Conservation (phyloP, 441 rosid genomes). For the Syzygium syzygioides region DNA sequence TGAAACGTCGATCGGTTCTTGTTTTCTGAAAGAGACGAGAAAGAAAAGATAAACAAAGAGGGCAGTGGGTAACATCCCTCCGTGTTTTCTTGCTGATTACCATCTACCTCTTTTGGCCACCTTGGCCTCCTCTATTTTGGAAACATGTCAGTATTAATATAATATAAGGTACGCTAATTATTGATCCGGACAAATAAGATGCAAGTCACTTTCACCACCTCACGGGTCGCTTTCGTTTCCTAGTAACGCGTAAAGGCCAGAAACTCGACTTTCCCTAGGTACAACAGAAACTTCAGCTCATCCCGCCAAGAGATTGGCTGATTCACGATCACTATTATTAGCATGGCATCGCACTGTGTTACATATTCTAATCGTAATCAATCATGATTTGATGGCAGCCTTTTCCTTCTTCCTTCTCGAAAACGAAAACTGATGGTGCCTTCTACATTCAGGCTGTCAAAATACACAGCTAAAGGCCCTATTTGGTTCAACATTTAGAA, state of each 20-base stretch:
- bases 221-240: background rate
- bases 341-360: background rate
- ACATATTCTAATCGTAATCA: background rate
- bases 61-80: constrained; percentile 49
- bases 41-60: background rate
- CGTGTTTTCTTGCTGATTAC: constrained; percentile 36
- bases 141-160: background rate
- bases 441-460: background rate
- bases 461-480: background rate
- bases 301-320: background rate
- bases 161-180: background rate
- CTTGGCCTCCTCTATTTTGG: background rate
- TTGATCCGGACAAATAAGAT: constrained; percentile 4
- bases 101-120: background rate
- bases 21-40: background rate
- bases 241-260: background rate
- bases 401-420: background rate
- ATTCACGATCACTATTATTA: background rate
- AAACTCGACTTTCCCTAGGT: background rate
- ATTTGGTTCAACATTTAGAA: too few relatives aligned
- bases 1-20: background rate
- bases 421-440: background rate
- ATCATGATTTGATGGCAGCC: background rate
- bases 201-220: constrained; percentile 15
- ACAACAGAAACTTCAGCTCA: background rate